Conservation (phyloP, 2,329 filamentous ascomycete genomes). For the Verticillium dahliae region DNA sequence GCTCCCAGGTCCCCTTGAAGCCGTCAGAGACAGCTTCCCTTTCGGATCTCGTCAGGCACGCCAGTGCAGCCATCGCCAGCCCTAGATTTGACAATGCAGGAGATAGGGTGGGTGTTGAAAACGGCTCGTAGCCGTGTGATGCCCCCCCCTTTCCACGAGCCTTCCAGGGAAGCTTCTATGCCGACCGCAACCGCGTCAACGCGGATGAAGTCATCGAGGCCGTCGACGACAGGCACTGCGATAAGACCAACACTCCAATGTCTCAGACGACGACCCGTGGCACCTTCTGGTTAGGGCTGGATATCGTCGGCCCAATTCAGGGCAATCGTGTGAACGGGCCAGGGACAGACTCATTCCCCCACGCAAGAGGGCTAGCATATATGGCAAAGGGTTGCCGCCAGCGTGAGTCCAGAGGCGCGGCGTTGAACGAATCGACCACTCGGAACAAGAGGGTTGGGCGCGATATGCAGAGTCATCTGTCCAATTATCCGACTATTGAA, state of each 20-base stretch:
- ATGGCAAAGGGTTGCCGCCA: not conserved
- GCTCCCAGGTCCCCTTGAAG: not conserved
- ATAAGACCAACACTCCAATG: not conserved
- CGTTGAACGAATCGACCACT: not conserved
- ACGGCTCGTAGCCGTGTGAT: not conserved
- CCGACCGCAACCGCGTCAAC: not conserved
- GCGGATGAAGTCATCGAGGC: not conserved
- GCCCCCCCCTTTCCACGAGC: not conserved
- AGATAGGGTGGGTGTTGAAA: not conserved
- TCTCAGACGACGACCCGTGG: not conserved
- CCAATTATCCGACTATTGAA: not conserved
- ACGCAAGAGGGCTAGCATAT: not conserved
- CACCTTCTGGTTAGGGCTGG: not conserved
- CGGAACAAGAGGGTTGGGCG: slow-evolving; percentile 1
- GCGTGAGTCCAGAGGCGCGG: not conserved
- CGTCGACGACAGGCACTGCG: not conserved
- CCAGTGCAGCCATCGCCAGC: not conserved
- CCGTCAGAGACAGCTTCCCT: not conserved
- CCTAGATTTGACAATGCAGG: not conserved
- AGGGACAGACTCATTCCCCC: not conserved
- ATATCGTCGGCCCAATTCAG: not conserved
- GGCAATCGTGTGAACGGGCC: not conserved
- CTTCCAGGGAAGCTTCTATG: not conserved
- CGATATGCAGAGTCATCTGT: not conserved
- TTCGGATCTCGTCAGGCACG: not conserved